A percentile compares a stretch with the other conserved stretches of the same genome.
phyloP scores from a whole-genome alignment of 2,329 filamentous ascomycete genomes.

The Diaporthe amygdali region DNA sequence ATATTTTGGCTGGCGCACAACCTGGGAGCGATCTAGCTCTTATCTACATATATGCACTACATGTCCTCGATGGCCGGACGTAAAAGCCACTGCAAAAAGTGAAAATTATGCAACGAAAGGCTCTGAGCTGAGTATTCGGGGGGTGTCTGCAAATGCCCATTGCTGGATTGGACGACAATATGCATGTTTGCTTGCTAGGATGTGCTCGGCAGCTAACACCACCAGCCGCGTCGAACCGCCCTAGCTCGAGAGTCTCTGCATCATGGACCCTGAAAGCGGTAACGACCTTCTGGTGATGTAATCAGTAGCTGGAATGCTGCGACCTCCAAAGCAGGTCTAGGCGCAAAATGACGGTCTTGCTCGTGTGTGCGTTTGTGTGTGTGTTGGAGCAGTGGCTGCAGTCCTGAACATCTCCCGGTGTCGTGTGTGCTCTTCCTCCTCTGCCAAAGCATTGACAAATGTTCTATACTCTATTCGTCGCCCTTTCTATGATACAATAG shows the following conservation, averaged over 20 bases:
- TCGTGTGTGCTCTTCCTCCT: not conserved
- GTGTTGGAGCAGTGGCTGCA: not conserved
- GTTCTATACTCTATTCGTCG: not conserved
- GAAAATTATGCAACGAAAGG: too few relatives aligned
- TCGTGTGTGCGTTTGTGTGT: too few relatives aligned
- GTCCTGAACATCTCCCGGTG: not conserved
- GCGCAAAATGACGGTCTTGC: not conserved
- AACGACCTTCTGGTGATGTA: not conserved
- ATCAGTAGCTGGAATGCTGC: conserved; percentile 10
- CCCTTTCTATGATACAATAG: too few relatives aligned
- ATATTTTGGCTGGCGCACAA: too few relatives aligned
- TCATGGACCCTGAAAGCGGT: conserved; percentile 10
- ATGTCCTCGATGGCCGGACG: too few relatives aligned
- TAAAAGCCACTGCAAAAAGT: too few relatives aligned
- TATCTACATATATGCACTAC: too few relatives aligned
- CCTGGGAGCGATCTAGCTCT: too few relatives aligned
- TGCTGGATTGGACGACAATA: not conserved
- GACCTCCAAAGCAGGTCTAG: not conserved
- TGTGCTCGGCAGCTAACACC: not conserved
- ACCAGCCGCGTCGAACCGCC: not conserved
- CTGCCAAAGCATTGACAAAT: not conserved
- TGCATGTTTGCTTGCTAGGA: not conserved
- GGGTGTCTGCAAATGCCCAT: too few relatives aligned
- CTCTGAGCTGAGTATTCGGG: too few relatives aligned
- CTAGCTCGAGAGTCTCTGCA: conserved; percentile 9